phyloP scores from a whole-genome alignment of 2,329 filamentous ascomycete genomes.

The Nemania sp. region DNA sequence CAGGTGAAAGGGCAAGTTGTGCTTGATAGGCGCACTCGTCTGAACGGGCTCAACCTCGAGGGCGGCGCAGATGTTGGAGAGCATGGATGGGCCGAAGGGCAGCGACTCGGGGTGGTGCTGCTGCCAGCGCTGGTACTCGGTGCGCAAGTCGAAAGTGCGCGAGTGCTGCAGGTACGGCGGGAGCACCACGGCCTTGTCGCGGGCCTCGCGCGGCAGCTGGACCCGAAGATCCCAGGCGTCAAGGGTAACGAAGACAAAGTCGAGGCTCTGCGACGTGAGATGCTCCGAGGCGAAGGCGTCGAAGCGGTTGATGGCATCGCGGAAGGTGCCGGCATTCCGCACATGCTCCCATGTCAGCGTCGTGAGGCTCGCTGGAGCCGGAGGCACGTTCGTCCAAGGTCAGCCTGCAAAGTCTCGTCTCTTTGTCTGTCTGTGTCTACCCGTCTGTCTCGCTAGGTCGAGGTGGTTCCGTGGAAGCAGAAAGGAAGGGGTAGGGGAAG shows the following conservation, averaged over 20 bases:
- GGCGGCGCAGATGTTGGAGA: constrained; percentile 97
- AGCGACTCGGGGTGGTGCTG: constrained; percentile 97
- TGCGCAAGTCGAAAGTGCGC: constrained; percentile 92
- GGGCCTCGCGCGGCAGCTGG: constrained; percentile 93
- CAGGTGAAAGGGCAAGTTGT: constrained; percentile 96
- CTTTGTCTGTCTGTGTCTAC: too few relatives aligned
- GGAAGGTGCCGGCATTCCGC: constrained; percentile 93
- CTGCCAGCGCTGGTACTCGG: constrained; percentile 98
- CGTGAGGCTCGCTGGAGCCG: constrained; percentile 79
- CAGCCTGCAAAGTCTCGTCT: constrained; percentile 14
- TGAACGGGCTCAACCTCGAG: constrained; percentile 98
- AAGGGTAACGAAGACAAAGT: constrained; percentile 97
- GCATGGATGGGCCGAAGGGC: constrained; percentile 91
- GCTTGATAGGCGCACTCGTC: constrained; percentile 96
- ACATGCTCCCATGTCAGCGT: constrained; percentile 99
- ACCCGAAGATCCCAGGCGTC: constrained; percentile 98
- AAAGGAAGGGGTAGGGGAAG: too few relatives aligned
- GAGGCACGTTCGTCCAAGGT: constrained; percentile 15
- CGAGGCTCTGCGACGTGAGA: constrained; percentile 84
- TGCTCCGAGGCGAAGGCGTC: constrained; percentile 93
- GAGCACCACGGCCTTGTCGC: constrained; percentile 96
- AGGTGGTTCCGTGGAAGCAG: constrained; percentile 4
- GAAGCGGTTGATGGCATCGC: constrained; percentile 94
- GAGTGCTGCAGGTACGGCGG: constrained; percentile 98
- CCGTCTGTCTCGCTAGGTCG: constrained; percentile 2